Evolutionary conservation across 169 alveolate species (phyloP).

Genomic region (Plasmodium blacklocki): DNA sequence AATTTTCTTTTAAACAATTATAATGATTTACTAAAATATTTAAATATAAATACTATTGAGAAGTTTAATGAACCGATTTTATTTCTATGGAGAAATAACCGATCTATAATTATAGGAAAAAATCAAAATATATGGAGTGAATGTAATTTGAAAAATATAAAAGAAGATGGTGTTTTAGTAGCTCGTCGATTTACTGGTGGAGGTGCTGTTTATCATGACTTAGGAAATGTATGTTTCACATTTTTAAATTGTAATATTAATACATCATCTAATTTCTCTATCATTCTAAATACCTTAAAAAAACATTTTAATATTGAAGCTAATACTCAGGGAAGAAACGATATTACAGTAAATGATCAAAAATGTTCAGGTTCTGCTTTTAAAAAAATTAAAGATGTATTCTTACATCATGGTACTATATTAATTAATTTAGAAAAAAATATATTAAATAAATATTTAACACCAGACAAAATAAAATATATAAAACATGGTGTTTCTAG

Average conservation of each 20-base stretch:
- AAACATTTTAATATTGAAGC: conserved; percentile 84
- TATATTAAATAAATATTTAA: conserved; percentile 83
- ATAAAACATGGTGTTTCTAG: conserved; percentile 89
- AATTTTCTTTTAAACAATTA: conserved; percentile 77
- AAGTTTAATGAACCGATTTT: conserved; percentile 86
- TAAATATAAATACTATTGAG: conserved; percentile 65
- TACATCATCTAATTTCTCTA: conserved; percentile 84
- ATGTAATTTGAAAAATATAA: conserved; percentile 90
- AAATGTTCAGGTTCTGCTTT: conserved; percentile 95
- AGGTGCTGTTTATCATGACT: conserved; percentile 95
- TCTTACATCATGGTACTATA: conserved; percentile 95
- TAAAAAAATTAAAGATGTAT: conserved; percentile 85
- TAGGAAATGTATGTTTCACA: conserved; percentile 92
- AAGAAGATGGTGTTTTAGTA: conserved; percentile 88
- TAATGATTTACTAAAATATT: conserved; percentile 43
- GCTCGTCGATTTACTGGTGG: conserved; percentile 97
- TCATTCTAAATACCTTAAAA: conserved; percentile 86
- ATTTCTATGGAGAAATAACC: conserved; percentile 93
- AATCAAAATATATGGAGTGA: conserved; percentile 96
- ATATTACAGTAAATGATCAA: conserved; percentile 87
- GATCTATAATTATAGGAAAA: conserved; percentile 94
- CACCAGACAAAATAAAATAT: conserved; percentile 87
- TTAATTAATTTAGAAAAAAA: conserved; percentile 83
- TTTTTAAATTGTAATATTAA: conserved; percentile 86
- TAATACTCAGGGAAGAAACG: conserved; percentile 92